Percentiles rank a stretch among this genome's conserved stretches.
These are phyloP conservation scores for Pseudogymnoascus pannorum DNA, from an alignment of 2,329 filamentous ascomycete species.

Conservation along the genomic window DNA sequence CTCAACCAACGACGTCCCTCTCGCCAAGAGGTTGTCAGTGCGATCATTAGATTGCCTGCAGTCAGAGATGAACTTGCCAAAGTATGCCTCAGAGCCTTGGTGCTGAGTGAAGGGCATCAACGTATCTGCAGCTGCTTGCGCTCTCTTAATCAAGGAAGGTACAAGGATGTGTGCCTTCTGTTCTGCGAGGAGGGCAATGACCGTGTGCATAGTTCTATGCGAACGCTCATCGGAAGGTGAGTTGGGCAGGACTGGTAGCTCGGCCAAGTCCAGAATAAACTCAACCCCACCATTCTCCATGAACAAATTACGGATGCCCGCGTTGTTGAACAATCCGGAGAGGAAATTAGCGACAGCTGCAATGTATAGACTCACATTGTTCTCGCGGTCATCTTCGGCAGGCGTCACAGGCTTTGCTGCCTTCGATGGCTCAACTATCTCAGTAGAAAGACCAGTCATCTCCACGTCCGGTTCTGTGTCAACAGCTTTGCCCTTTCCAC, in stretches of 20 bases:
- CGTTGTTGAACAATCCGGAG: constrained; percentile 28
- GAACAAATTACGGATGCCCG: constrained; percentile 44
- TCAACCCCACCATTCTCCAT: constrained; percentile 76
- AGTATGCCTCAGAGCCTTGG: constrained; percentile 52
- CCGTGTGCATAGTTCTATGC: constrained; percentile 62
- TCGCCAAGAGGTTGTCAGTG: constrained; percentile 36
- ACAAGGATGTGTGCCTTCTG: constrained; percentile 72
- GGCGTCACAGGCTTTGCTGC: constrained; percentile 22
- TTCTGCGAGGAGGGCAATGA: constrained; percentile 73
- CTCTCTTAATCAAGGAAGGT: constrained; percentile 70
- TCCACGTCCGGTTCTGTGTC: constrained; percentile 52
- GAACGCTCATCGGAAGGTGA: constrained; percentile 61
- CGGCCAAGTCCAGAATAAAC: constrained; percentile 73
- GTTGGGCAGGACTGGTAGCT: constrained; percentile 71
- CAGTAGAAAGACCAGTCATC: constrained; percentile 51
- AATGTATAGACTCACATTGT: constrained; percentile 48
- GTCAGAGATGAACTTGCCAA: constrained; percentile 55
- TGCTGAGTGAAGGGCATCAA: constrained; percentile 57
- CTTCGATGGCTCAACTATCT: constrained; percentile 10
- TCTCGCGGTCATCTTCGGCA: constrained; percentile 17
- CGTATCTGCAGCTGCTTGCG: constrained; percentile 60
- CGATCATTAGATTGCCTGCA: constrained; percentile 30
- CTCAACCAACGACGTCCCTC: constrained; percentile 73
- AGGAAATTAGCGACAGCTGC: constrained; percentile 72
- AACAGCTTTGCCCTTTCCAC: constrained; percentile 29